Evolutionary conservation across 1,284 basidiomycete genomes (phyloP).

Genomic region (Afroboletus lepidellus): DNA sequence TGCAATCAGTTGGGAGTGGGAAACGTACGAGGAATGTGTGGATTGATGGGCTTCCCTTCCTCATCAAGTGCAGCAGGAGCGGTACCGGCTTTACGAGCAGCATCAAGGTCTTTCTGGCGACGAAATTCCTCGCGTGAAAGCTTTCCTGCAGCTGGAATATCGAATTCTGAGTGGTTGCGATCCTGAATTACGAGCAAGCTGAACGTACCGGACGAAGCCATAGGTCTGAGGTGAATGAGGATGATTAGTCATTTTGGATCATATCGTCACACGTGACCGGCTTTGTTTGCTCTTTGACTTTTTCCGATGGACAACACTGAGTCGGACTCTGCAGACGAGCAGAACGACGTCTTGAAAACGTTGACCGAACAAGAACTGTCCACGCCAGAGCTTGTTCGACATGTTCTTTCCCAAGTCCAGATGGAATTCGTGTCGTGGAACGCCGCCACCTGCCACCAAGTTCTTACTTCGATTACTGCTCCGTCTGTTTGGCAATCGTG

Average conservation of each 20-base stretch:
- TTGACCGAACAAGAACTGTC: constrained; percentile 5
- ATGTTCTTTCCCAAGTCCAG: constrained; percentile 20
- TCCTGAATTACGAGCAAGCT: background rate
- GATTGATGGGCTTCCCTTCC: constrained; percentile 94
- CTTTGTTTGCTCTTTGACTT: background rate
- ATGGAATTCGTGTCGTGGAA: constrained; percentile 25
- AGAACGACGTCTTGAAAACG: constrained; percentile 8
- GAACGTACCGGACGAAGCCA: constrained; percentile 48
- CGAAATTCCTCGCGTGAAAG: constrained; percentile 92
- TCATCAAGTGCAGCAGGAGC: constrained; percentile 94
- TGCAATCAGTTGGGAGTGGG: background rate
- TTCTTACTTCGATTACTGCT: constrained; percentile 16
- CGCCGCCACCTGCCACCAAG: constrained; percentile 16
- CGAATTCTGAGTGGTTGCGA: background rate
- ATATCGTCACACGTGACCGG: constrained; percentile 16
- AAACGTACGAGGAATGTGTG: constrained; percentile 90
- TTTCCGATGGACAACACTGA: constrained; percentile 8
- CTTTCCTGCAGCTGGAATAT: constrained; percentile 61
- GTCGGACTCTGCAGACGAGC: constrained; percentile 9
- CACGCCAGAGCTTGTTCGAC: constrained; percentile 15
- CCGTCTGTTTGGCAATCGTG: constrained; percentile 20
- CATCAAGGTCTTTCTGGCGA: constrained; percentile 93
- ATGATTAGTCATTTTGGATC: background rate
- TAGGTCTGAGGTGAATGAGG: constrained; percentile 15
- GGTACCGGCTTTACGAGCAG: constrained; percentile 94